Evolutionary conservation across 208 protist genomes (phyloP), one percentile per base, ranked within the genome.

Genomic region (Crithidia brevicula): DNA sequence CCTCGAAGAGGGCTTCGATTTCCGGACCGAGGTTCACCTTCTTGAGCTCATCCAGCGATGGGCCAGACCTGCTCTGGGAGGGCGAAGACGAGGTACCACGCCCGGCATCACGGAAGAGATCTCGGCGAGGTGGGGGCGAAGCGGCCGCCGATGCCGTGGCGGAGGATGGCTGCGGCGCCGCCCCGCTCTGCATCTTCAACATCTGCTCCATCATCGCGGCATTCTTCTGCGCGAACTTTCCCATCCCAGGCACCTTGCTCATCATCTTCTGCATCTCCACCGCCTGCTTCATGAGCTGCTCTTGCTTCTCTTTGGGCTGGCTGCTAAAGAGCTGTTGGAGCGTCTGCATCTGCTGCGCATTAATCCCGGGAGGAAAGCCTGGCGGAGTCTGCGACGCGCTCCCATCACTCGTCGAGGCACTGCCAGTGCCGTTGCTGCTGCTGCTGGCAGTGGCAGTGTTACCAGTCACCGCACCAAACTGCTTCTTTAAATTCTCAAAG

Each of bases 1-100:
- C 89, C 4, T 75, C 72, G 61, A 96, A 96, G 20, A 96, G 89
- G 15, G 81, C 88, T 64, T 96, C 92, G 61, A 96, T 93, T 67
- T 96, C 92, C 0, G 84, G 75, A 13, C 92, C 92, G 23, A 96
- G 81, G 61, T 95, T 93, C 15, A 96, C 75, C 56, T 85, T 85
- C 57, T 83, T 79, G 20, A 96, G 74, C 49, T 96, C 86, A 38
- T 96, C 92, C 53, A 96, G 69, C 25, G 89, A 92, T 13, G 89
- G 87, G 0, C 75, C 71, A 4, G 56, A 54, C 20, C 56, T 28
- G 22, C 20, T 52, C n/a, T 42, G 38, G 40, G 27, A 52, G 16
- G 57, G 46, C 13, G 34, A n/a, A 0, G 49, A 33, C 16, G 34
- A 43, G 20, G 40, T 16, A 16, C 38, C 31, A 9, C 9, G 31